Evolutionary conservation across 2,329 filamentous ascomycete genomes (phyloP), one percentile per base, ranked within the genome.

Genomic region (Cladosporium austrohemisphaericum): DNA sequence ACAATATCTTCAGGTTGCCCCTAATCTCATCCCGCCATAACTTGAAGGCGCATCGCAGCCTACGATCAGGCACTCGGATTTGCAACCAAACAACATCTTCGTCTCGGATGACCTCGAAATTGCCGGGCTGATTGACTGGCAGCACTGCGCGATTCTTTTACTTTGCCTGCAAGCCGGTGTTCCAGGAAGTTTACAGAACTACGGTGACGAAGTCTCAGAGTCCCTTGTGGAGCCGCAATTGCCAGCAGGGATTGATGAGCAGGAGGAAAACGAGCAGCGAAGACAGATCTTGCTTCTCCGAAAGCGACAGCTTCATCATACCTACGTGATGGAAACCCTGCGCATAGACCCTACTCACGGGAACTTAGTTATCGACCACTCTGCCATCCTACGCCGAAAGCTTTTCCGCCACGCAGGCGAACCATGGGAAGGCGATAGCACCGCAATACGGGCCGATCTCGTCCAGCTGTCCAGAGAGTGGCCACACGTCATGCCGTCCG

Each of bases 61-160:
- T 25, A 38, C 57, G 23, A 50, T 66, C 45, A 59, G 62, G 28
- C 64, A 66, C 52, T 61, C 61, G 20, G 62, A 66, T 41, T 28
- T 65, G 10, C 52, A 60, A 11, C 61, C 61, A 8, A 58, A 60
- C 41, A 66, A 65, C 44, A 58, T 67, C 19, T 62, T 65, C 36
- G 45, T 65, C 11, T 59, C 55, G 19, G 50, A 60, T 10, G 40
- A 59, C 26, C 54, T 63, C 32, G 62, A 64, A 6, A 65, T 73
- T 18, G 60, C 60, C 14, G 58, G 66, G 23, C 52, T 73, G 1
- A 68, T 73, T 16, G 69, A 74, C 51, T 73, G 67, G 69, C 68
- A 73, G 54, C 65, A 71, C 53, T 56, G 60, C 33, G 35, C 62
- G 4, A 55, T 66, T 38, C 60, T 71, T 19, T 69, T 66, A 3